These are phyloP conservation scores for Suillus spraguei DNA, from an alignment of 768 basidiomycete genomes.

Conservation along the genomic window DNA sequence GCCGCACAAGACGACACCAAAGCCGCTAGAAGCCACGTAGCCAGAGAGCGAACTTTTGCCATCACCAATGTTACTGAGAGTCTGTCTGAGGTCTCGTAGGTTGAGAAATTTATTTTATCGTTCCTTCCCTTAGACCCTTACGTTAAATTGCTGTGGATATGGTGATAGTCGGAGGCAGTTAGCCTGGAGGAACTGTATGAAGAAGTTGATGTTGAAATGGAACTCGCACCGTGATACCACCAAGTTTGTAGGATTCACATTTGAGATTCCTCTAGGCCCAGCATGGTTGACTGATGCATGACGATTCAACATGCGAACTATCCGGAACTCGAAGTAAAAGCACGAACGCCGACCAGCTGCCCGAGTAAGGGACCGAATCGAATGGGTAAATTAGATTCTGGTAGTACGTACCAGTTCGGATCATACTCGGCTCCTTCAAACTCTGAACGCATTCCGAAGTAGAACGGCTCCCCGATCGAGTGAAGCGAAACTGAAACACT, in stretches of 20 bases:
- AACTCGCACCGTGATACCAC: neutral
- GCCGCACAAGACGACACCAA: constrained; percentile 19
- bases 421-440: too few relatives aligned
- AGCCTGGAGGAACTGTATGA: too few relatives aligned
- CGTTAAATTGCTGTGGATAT: too few relatives aligned
- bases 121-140: too few relatives aligned
- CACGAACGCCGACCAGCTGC: neutral
- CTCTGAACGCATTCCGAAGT: too few relatives aligned
- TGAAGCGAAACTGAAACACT: too few relatives aligned
- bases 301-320: neutral
- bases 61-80: neutral
- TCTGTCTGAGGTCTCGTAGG: neutral
- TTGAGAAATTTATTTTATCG: neutral
- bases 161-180: too few relatives aligned
- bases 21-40: neutral
- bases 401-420: too few relatives aligned
- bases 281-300: neutral
- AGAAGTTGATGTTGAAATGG: too few relatives aligned
- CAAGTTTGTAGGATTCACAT: neutral
- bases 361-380: neutral
- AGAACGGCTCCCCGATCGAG: too few relatives aligned
- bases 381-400: neutral
- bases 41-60: neutral
- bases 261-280: neutral
- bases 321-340: too few relatives aligned